phyloP scores from a whole-genome alignment of 2,329 filamentous ascomycete genomes.

The Alternaria longipes region DNA sequence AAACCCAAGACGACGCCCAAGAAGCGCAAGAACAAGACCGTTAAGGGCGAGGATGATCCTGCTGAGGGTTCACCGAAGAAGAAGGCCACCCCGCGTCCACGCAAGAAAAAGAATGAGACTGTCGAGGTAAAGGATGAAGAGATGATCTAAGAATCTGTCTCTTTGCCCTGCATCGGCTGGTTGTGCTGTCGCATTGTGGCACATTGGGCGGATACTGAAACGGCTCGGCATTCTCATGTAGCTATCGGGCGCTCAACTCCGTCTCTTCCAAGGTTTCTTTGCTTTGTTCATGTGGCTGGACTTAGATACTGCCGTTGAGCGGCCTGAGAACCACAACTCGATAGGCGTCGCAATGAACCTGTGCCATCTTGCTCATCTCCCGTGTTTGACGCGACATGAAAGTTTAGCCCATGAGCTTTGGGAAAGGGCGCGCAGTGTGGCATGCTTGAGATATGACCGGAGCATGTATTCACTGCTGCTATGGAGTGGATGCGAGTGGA shows the following conservation, averaged over 20 bases:
- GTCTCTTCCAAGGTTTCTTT: not conserved
- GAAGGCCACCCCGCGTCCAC: slow-evolving; percentile 17
- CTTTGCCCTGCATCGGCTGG: not conserved
- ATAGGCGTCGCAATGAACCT: not conserved
- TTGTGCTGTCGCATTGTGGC: not conserved
- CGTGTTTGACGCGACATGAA: not conserved
- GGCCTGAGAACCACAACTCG: not conserved
- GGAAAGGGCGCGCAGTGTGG: not conserved
- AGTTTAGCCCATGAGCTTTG: not conserved
- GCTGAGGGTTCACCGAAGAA: slow-evolving; percentile 23
- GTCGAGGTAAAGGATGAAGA: slow-evolving; percentile 14
- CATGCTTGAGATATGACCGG: not conserved
- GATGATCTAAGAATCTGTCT: not conserved
- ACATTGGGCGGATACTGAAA: not conserved
- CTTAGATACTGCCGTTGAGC: not conserved
- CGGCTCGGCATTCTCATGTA: not conserved
- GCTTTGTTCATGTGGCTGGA: slow-evolving; percentile 1
- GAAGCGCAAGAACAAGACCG: slow-evolving; percentile 31
- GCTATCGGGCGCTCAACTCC: not conserved
- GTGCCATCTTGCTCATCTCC: not conserved
- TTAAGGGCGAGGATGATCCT: slow-evolving; percentile 1
- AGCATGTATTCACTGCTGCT: not conserved
- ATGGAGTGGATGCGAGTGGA: slow-evolving; percentile 7
- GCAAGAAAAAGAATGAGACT: slow-evolving; percentile 23
- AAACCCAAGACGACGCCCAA: slow-evolving; percentile 20